Evolutionary conservation across 2,329 filamentous ascomycete species (phyloP).

Genomic region (Calycina herbarum): DNA sequence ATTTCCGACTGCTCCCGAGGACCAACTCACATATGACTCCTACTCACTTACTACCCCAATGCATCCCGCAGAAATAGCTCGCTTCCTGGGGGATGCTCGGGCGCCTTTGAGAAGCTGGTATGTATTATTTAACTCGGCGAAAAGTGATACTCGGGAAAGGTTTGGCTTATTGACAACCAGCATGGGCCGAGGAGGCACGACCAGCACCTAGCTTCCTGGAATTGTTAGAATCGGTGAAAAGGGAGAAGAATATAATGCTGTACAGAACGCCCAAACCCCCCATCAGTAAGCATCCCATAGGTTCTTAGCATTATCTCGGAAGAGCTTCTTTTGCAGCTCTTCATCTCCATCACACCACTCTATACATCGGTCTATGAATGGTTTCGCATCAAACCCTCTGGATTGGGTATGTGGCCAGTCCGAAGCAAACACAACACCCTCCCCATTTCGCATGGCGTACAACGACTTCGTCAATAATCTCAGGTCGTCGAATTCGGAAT

Average conservation of each 20-base stretch:
- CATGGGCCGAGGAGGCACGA: no score
- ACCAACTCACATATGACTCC: no score
- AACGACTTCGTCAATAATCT: slow-evolving; percentile 51
- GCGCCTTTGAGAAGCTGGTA: no score
- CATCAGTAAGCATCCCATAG: slow-evolving; percentile 42
- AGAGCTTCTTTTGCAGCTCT: slow-evolving; percentile 49
- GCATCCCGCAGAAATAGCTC: no score
- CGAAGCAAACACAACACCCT: slow-evolving; percentile 55
- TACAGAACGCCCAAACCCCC: neutral
- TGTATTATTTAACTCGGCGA: no score
- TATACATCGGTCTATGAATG: slow-evolving; percentile 54
- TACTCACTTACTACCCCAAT: no score
- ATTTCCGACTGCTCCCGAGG: no score
- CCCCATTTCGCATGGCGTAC: slow-evolving; percentile 42
- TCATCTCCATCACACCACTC: slow-evolving; percentile 51
- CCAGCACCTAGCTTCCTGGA: no score
- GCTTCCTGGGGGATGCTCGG: no score
- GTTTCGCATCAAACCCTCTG: slow-evolving; percentile 54
- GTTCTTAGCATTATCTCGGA: slow-evolving; percentile 55
- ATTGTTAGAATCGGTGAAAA: no score
- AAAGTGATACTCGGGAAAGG: no score
- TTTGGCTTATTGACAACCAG: no score
- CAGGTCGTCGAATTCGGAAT: slow-evolving; percentile 45
- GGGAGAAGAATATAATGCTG: neutral
- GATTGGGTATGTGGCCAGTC: slow-evolving; percentile 67